Evolutionary conservation across 2,329 filamentous ascomycete species (phyloP).

Genomic region (Verticillium isaacii): DNA sequence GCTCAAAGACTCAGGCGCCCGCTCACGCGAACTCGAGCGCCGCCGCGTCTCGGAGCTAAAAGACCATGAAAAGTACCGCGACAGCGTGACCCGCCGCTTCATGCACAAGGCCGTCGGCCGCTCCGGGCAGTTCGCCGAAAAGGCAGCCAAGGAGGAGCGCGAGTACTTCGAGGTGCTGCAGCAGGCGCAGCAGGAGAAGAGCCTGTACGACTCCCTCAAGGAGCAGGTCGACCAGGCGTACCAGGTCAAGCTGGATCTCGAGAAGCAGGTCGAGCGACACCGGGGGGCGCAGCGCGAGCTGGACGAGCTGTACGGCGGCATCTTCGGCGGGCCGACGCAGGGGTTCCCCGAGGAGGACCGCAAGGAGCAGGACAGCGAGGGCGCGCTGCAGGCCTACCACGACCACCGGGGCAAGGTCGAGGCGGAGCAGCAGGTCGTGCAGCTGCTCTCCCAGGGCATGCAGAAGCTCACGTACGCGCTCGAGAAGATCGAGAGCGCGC

Average conservation of each 20-base stretch:
- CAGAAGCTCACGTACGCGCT: constrained; percentile 28
- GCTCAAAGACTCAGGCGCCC: constrained; percentile 27
- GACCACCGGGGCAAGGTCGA: constrained; percentile 27
- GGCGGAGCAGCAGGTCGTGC: constrained; percentile 34
- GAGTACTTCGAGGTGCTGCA: constrained; percentile 51
- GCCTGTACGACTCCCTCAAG: constrained; percentile 33
- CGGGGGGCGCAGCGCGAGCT: constrained; percentile 38
- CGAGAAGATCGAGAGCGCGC: constrained; percentile 34
- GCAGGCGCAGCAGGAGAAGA: constrained; percentile 38
- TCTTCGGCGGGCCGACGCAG: constrained; percentile 49
- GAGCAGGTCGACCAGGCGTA: constrained; percentile 34
- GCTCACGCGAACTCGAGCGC: constrained; percentile 31
- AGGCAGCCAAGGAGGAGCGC: constrained; percentile 46
- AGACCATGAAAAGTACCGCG: constrained; percentile 48
- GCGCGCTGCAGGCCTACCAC: constrained; percentile 31
- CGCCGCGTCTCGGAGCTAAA: constrained; percentile 41
- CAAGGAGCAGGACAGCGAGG: constrained; percentile 30
- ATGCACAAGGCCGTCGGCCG: constrained; percentile 45
- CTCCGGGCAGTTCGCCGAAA: constrained; percentile 41
- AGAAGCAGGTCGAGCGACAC: constrained; percentile 28
- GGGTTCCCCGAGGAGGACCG: constrained; percentile 49
- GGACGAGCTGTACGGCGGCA: constrained; percentile 45
- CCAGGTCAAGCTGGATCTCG: constrained; percentile 26
- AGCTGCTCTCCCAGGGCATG: constrained; percentile 33
- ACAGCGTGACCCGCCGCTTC: constrained; percentile 47